phyloP scores from a whole-genome alignment of 495 filamentous ascomycete species.

The Geopyxis carbonaria region DNA sequence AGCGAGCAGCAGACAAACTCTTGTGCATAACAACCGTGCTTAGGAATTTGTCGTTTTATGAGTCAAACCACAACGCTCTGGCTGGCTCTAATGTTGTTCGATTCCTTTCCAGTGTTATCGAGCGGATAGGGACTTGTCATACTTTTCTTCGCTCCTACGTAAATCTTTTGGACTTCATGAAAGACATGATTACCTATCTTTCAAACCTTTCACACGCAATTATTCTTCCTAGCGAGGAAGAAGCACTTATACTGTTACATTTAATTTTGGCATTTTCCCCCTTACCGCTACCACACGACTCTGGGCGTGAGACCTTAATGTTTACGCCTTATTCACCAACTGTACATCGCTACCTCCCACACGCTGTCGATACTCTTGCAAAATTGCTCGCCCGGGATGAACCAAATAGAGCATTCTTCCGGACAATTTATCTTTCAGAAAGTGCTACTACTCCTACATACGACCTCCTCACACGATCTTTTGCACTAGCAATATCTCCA shows the following conservation, averaged over 20 bases:
- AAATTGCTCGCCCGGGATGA: conserved; percentile 88
- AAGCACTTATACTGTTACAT: conserved; percentile 69
- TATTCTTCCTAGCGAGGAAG: conserved; percentile 70
- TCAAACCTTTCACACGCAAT: conserved; percentile 72
- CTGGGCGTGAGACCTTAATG: conserved; percentile 40
- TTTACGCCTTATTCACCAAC: conserved; percentile 67
- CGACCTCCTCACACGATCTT: conserved; percentile 74
- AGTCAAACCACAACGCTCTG: conserved; percentile 53
- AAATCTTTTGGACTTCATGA: conserved; percentile 90
- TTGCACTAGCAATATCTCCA: conserved; percentile 71
- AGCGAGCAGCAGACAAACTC: conserved; percentile 69
- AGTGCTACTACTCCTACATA: conserved; percentile 41
- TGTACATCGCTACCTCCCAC: conserved; percentile 72
- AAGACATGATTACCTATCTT: conserved; percentile 74
- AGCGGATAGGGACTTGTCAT: conserved; percentile 77
- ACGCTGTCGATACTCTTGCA: conserved; percentile 74
- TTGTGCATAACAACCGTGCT: conserved; percentile 85
- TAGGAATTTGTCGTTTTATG: conserved; percentile 77
- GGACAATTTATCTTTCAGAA: conserved; percentile 60
- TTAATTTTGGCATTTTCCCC: conserved; percentile 86
- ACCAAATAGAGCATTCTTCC: conserved; percentile 71
- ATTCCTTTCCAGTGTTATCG: conserved; percentile 63
- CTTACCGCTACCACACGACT: conserved; percentile 38
- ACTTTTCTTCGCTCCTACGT: conserved; percentile 60
- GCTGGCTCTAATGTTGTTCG: conserved; percentile 59